Conservation (phyloP, 2,329 filamentous ascomycete genomes). For the Uncinocarpus reesii region DNA sequence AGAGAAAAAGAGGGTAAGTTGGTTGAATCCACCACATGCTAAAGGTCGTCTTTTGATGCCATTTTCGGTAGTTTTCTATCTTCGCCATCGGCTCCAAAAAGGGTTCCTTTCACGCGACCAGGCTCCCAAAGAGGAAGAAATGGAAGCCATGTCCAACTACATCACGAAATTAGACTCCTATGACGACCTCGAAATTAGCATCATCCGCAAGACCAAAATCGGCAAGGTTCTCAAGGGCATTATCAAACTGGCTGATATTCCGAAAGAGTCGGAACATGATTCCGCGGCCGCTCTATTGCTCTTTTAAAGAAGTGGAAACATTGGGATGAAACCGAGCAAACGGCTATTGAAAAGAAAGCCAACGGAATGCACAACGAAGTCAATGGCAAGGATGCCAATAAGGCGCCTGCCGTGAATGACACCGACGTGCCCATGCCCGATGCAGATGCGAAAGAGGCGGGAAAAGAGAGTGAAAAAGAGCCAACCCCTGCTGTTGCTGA, state of each 20-base stretch:
- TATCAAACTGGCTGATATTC: constrained; percentile 74
- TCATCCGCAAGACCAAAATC: constrained; percentile 89
- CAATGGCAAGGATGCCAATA: constrained; percentile 22
- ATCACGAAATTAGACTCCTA: constrained; percentile 66
- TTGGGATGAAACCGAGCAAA: constrained; percentile 49
- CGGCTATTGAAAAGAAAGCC: constrained; percentile 20
- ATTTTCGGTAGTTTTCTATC: constrained; percentile 59
- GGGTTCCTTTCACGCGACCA: constrained; percentile 78
- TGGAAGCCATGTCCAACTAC: constrained; percentile 37
- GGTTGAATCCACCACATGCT: not conserved
- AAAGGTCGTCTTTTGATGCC: constrained; percentile 9
- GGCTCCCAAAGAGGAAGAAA: constrained; percentile 66
- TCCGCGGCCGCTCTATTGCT: constrained; percentile 70
- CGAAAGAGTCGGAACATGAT: constrained; percentile 74
- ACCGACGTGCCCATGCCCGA: constrained; percentile 16
- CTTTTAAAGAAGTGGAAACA: constrained; percentile 86
- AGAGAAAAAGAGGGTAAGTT: constrained; percentile 47
- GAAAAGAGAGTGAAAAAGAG: constrained; percentile 4
- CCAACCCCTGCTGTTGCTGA: not conserved
- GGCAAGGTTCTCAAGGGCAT: constrained; percentile 97
- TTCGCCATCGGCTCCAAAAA: constrained; percentile 90
- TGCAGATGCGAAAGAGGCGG: constrained; percentile 5
- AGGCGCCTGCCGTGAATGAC: constrained; percentile 19
- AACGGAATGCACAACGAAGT: constrained; percentile 31
- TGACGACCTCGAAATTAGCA: constrained; percentile 72